Conservation (phyloP, 1,284 basidiomycete genomes). For the Golubevia sp. region DNA sequence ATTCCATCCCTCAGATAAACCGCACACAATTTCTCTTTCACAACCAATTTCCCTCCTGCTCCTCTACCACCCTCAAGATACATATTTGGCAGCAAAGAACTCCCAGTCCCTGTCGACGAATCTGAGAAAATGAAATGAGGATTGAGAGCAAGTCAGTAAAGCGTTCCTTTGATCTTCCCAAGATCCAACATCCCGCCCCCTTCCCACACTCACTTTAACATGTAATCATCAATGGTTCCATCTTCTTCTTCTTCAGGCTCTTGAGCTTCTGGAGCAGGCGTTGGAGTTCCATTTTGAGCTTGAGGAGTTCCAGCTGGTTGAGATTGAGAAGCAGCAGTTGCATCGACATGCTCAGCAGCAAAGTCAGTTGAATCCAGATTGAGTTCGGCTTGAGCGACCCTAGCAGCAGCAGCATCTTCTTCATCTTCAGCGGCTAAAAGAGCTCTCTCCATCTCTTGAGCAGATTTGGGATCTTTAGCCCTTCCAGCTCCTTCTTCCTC, state of each 20-base stretch:
- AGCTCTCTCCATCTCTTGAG: conserved; percentile 68
- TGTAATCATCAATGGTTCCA: conserved; percentile 80
- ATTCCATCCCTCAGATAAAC: no score
- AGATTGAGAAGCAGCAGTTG: conserved; percentile 14
- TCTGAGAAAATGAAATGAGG: conserved; percentile 22
- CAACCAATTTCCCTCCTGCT: no score
- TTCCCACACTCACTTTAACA: conserved; percentile 66
- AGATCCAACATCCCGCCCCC: background rate
- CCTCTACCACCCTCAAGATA: no score
- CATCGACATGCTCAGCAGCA: conserved; percentile 30
- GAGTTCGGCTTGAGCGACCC: conserved; percentile 68
- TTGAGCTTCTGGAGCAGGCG: conserved; percentile 2
- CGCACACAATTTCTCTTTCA: no score
- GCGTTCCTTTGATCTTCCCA: background rate
- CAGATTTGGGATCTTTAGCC: conserved; percentile 49
- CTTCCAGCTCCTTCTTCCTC: conserved; percentile 65
- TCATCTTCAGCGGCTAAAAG: conserved; percentile 87
- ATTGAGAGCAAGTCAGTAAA: background rate
- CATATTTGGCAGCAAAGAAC: conserved; percentile 66
- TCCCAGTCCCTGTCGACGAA: conserved; percentile 77
- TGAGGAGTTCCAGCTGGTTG: conserved; percentile 6
- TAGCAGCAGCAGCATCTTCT: conserved; percentile 81
- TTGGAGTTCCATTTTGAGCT: conserved; percentile 4
- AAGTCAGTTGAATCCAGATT: conserved; percentile 36
- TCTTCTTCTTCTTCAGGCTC: conserved; percentile 63